A percentile compares a stretch with the other conserved stretches of the same genome.
Conservation (phyloP, 1,139 yeast genomes). For the Blastobotrys ciferrii region DNA sequence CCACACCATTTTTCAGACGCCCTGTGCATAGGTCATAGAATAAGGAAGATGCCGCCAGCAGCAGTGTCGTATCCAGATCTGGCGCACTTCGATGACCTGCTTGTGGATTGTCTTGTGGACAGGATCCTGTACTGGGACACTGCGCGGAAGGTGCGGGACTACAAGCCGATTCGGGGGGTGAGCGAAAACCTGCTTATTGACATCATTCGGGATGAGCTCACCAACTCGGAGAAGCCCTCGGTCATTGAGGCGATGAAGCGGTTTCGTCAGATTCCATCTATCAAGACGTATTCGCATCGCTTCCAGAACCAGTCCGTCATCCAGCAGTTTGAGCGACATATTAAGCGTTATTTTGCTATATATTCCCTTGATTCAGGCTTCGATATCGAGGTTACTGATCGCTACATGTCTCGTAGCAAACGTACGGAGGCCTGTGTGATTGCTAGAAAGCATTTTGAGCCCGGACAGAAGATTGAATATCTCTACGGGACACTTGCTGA, state of each 20-base stretch:
- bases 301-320: constrained; percentile 29
- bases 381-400: constrained; percentile 44
- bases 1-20: not conserved
- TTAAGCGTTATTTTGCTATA: constrained; percentile 39
- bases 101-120: constrained; percentile 40
- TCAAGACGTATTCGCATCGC: constrained; percentile 33
- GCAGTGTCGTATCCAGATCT: constrained; percentile 38
- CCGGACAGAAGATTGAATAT: constrained; percentile 39
- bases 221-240: constrained; percentile 21
- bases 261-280: constrained; percentile 33
- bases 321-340: constrained; percentile 41
- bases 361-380: constrained; percentile 42
- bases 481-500: constrained; percentile 43
- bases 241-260: constrained; percentile 29
- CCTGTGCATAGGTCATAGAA: too few relatives aligned
- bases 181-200: constrained; percentile 25
- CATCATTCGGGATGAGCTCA: constrained; percentile 26
- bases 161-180: constrained; percentile 30
- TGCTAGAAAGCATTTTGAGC: constrained; percentile 34
- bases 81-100: constrained; percentile 51
- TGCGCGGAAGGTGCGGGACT: constrained; percentile 37
- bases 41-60: constrained; percentile 9
- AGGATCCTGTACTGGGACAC: constrained; percentile 38
- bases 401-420: constrained; percentile 36
- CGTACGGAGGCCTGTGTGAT: constrained; percentile 44